Conservation (phyloP, 257 asterid species). For the Solanum ossicruentum region DNA sequence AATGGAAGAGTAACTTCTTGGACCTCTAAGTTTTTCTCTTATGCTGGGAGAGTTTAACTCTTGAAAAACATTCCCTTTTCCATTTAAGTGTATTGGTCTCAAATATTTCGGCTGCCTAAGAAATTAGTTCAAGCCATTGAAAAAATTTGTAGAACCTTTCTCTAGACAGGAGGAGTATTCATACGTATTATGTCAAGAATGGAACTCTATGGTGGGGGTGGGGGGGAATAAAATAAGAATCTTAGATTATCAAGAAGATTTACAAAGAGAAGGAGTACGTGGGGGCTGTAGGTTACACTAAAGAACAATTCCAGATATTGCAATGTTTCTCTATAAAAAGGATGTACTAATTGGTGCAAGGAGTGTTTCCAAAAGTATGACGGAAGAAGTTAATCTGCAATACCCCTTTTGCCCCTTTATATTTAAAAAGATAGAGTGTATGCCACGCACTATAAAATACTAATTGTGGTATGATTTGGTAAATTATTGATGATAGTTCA, state of each 20-base stretch:
- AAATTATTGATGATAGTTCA: too few relatives aligned
- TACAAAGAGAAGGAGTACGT: background rate
- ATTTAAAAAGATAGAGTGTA: too few relatives aligned
- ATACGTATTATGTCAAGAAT: too few relatives aligned
- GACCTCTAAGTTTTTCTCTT: background rate
- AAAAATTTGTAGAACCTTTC: too few relatives aligned
- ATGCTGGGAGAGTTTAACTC: background rate
- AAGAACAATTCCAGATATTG: background rate
- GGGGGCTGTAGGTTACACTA: too few relatives aligned
- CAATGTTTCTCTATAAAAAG: background rate
- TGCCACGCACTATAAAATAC: too few relatives aligned
- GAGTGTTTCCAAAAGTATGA: background rate
- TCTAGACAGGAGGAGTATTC: too few relatives aligned
- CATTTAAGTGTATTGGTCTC: background rate
- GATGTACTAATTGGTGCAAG: background rate
- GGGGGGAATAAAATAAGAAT: too few relatives aligned
- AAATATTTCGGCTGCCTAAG: too few relatives aligned
- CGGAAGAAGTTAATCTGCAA: background rate
- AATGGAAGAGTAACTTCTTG: background rate
- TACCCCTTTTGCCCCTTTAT: background rate
- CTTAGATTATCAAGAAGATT: background rate
- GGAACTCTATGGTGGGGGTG: too few relatives aligned
- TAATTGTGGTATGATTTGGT: too few relatives aligned
- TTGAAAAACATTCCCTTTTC: background rate
- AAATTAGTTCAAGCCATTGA: too few relatives aligned